Conservation (phyloP, 1,284 basidiomycete genomes). For the Sporisorium exsertum region DNA sequence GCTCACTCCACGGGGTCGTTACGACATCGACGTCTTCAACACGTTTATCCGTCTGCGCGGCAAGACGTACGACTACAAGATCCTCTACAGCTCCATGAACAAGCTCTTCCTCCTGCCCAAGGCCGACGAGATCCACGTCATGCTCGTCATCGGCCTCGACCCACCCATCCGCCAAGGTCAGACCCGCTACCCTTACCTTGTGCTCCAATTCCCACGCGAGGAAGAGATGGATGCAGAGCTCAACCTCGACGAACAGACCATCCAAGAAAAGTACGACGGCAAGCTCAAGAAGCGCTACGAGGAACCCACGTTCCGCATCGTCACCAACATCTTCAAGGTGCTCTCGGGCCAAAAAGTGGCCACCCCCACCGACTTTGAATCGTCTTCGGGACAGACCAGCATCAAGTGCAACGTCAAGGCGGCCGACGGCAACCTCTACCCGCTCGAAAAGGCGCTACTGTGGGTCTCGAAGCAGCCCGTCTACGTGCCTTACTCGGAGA, state of each 20-base stretch:
- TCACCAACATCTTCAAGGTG: constrained; percentile 92
- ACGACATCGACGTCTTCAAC: constrained; percentile 97
- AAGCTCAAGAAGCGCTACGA: constrained; percentile 91
- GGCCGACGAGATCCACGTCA: constrained; percentile 90
- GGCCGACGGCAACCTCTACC: constrained; percentile 94
- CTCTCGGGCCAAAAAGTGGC: constrained; percentile 91
- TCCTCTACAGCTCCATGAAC: constrained; percentile 89
- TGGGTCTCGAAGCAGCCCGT: constrained; percentile 97
- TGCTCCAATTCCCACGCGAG: constrained; percentile 96
- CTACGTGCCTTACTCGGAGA: constrained; percentile 89
- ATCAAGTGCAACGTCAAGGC: constrained; percentile 98
- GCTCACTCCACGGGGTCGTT: constrained; percentile 91
- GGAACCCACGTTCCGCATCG: constrained; percentile 92
- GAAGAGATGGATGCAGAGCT: constrained; percentile 97
- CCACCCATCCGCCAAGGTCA: constrained; percentile 97
- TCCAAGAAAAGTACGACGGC: constrained; percentile 75
- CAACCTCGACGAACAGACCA: constrained; percentile 80
- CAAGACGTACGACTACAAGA: constrained; percentile 99
- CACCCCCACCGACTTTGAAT: constrained; percentile 71
- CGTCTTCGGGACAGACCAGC: constrained; percentile 72
- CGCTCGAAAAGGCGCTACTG: constrained; percentile 97
- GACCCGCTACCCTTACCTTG: constrained; percentile 95
- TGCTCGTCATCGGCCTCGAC: constrained; percentile 77
- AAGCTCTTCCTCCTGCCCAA: constrained; percentile 93
- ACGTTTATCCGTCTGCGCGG: constrained; percentile 93